These are phyloP conservation scores for Sugiyamaella lignohabitans DNA, from an alignment of 805 yeast species.

Conservation along the genomic window DNA sequence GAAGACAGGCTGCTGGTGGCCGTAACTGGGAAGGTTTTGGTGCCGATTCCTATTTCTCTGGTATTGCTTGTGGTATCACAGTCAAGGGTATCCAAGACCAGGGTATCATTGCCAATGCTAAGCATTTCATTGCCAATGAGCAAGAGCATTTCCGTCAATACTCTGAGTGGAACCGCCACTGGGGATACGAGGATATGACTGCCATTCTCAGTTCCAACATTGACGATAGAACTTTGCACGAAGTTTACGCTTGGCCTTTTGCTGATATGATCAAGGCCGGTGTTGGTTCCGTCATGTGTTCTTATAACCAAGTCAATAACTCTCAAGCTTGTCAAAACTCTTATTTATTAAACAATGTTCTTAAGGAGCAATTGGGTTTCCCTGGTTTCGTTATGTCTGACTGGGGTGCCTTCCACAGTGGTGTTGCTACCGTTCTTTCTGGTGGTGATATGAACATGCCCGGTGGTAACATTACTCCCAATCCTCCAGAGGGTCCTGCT, in stretches of 20 bases:
- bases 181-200: slow-evolving; percentile 37
- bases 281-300: slow-evolving; percentile 55
- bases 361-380: slow-evolving; percentile 58
- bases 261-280: slow-evolving; percentile 58
- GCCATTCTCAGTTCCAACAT: slow-evolving; percentile 46
- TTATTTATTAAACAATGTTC: slow-evolving; percentile 45
- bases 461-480: slow-evolving; percentile 40
- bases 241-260: slow-evolving; percentile 59
- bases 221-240: slow-evolving; percentile 58
- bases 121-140: slow-evolving; percentile 54
- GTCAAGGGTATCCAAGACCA: slow-evolving; percentile 52
- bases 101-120: slow-evolving; percentile 52
- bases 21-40: slow-evolving; percentile 62
- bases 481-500: slow-evolving; percentile 9
- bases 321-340: slow-evolving; percentile 56
- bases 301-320: slow-evolving; percentile 51
- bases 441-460: slow-evolving; percentile 68
- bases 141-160: slow-evolving; percentile 55
- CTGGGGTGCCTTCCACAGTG: slow-evolving; percentile 58
- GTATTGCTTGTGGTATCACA: slow-evolving; percentile 46
- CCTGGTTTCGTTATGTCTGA: slow-evolving; percentile 64
- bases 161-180: slow-evolving; percentile 43
- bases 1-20: slow-evolving; percentile 57
- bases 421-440: slow-evolving; percentile 49
- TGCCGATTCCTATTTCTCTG: slow-evolving; percentile 55